Base-by-base conservation (phyloP, 441 rosid species). In the Adansonia grandidieri region DNA sequence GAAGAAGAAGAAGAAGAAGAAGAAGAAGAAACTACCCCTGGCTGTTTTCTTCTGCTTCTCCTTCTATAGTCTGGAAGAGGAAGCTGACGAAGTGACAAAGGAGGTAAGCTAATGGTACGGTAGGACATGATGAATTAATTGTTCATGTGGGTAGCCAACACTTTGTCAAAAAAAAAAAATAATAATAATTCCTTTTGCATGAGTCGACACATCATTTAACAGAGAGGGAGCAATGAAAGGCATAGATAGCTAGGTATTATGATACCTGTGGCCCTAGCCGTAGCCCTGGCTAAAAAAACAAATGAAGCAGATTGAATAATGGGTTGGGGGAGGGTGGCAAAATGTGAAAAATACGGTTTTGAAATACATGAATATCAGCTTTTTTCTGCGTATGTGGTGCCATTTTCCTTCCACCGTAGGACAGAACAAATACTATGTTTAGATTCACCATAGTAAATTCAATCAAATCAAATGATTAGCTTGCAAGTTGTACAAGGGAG, bases 71-170 rank as follows among this genome's bases (percentile, higher is more conserved):
- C 9, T 8, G 37, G 56, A 45, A 45, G 11, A 0, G 53, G 53
- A 67, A 24, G 13, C n/a, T 1, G 15, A 22, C 28, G 17, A 67
- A 72, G 17, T 50, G 9, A 54, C 42, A 42, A 53, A 44, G 47
- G 71, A 40, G 61, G 10, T 47, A 47, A 70, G 15, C 78, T 53
- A 75, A 77, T 80, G 81, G 37, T 17, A 15, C 20, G 17, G 19
- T n/a, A 4, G 32, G 15, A 42, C 64, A 61, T 64, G 42, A 6
- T 44, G 47, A 44, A 76, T 67, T 77, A 22, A 81, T 44, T 63
- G 68, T 53, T 32, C 82, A 83, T 80, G 85, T 82, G 81, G 78
- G 76, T 79, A 63, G 71, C 82, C 83, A 61, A 77, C 72, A 63
- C 83, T 76, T 76, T 44, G 80, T 73, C 87, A 71, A 81, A 73